These are phyloP conservation scores for Solanum habrochaites DNA, from an alignment of 257 asterid genomes.

Conservation along the genomic window DNA sequence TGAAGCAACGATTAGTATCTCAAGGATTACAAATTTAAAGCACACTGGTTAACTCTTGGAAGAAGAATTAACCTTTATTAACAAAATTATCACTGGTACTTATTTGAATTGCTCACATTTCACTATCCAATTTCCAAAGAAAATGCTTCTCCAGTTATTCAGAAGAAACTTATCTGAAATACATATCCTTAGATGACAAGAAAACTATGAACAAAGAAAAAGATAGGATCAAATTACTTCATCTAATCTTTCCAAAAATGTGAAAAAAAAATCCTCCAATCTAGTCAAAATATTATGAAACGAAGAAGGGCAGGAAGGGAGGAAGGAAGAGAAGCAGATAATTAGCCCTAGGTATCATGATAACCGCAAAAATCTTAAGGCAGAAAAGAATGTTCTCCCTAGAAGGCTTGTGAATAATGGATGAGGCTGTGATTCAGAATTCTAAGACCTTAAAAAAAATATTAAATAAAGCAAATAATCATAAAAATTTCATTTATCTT, in stretches of 20 bases:
- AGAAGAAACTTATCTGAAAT: neutral
- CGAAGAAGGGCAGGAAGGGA: neutral
- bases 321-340: neutral
- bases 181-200: neutral
- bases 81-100: neutral
- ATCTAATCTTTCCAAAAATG: neutral
- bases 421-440: neutral
- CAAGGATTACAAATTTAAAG: neutral
- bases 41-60: neutral
- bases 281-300: neutral
- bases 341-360: neutral
- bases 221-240: neutral
- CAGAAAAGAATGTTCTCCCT: neutral
- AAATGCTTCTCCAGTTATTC: neutral
- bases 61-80: neutral
- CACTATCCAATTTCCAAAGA: neutral
- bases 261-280: neutral
- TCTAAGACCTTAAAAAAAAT: neutral
- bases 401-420: neutral
- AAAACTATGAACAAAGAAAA: neutral
- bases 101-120: neutral
- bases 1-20: neutral
- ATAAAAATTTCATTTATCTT: neutral
- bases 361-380: neutral
- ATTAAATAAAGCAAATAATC: neutral